These are phyloP conservation scores for Stephania yunnanensis DNA, from an alignment of 164 flowering plant genomes.

Conservation along the genomic window DNA sequence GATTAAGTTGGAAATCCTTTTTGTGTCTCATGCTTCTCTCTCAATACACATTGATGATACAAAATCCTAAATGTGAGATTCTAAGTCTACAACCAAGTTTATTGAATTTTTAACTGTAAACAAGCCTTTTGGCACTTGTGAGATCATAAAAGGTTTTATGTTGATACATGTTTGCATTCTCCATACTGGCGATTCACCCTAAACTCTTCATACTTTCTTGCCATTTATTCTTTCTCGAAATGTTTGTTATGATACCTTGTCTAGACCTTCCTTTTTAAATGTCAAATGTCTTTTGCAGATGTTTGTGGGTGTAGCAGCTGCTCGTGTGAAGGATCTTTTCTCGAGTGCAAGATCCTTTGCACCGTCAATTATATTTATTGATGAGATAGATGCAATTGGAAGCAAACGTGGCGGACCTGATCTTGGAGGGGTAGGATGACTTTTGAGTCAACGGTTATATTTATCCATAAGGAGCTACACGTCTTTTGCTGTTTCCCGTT, in stretches of 20 bases:
- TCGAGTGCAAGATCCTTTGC: slow-evolving; percentile 85
- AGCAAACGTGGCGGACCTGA: slow-evolving; percentile 99
- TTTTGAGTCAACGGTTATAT: background rate
- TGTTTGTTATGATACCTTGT: background rate
- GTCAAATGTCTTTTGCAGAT: slow-evolving; percentile 40
- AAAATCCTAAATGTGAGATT: too few relatives aligned
- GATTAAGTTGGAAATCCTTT: too few relatives aligned
- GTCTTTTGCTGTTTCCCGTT: too few relatives aligned
- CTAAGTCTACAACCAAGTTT: too few relatives aligned
- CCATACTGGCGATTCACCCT: background rate
- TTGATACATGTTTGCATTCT: background rate
- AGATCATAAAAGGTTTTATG: background rate
- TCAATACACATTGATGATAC: too few relatives aligned
- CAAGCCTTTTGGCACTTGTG: too few relatives aligned
- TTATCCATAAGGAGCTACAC: too few relatives aligned
- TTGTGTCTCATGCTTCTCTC: too few relatives aligned
- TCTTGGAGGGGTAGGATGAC: slow-evolving; percentile 82
- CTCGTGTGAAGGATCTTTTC: slow-evolving; percentile 97
- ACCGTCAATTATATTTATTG: slow-evolving; percentile 93
- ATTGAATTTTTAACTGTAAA: too few relatives aligned
- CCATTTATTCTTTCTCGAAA: background rate
- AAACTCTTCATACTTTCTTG: background rate
- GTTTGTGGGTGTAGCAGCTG: slow-evolving; percentile 98
- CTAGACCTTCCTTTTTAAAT: slow-evolving; percentile 4
- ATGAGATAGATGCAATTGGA: slow-evolving; percentile 99